phyloP scores from a whole-genome alignment of 176 grass and related monocot genomes.

The bread wheat (Triticum aestivum) region IWGSC_CS_RefSeq_v2.1 NC_057808.1:491273825-491274324 shows the following conservation, averaged over 20 bases:
- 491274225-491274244: slow-evolving; percentile 71
- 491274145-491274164: slow-evolving; percentile 84
- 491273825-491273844: slow-evolving; percentile 57
- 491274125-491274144: slow-evolving; percentile 2
- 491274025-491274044: slow-evolving; percentile 79
- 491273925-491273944: slow-evolving; percentile 55
- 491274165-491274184: slow-evolving; percentile 97
- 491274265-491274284: slow-evolving; percentile 92
- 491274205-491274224: slow-evolving; percentile 90
- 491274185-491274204: slow-evolving; percentile 75
- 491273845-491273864: slow-evolving; percentile 56
- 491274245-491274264: slow-evolving; percentile 50
- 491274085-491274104: slow-evolving; percentile 1
- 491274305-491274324: slow-evolving; percentile 75
- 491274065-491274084: slow-evolving; percentile 32
- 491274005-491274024: slow-evolving; percentile 95
- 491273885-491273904: slow-evolving; percentile 98
- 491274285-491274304: slow-evolving; percentile 78
- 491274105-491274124: background rate
- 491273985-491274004: slow-evolving; percentile 95
- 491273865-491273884: slow-evolving; percentile 95
- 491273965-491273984: slow-evolving; percentile 79
- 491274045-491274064: slow-evolving; percentile 77
- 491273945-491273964: slow-evolving; percentile 86
- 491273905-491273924: slow-evolving; percentile 66